Percentiles rank a stretch among this genome's conserved stretches.
phyloP scores from a whole-genome alignment of 768 basidiomycete species.

The Amanita jacksonii region DNA sequence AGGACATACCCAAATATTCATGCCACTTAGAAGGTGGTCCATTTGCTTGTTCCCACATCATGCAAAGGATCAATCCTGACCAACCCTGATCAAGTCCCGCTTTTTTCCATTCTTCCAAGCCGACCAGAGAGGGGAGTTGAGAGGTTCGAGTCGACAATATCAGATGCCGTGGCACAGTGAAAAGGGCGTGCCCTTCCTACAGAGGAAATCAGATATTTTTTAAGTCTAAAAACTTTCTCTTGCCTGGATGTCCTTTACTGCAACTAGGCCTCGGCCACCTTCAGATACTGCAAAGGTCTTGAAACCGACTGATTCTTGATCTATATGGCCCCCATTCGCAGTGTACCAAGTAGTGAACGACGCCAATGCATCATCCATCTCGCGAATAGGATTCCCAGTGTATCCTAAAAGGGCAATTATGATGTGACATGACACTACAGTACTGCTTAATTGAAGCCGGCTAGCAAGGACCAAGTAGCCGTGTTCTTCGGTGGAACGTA shows the following conservation, averaged over 20 bases:
- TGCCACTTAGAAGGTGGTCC: slow-evolving; percentile 57
- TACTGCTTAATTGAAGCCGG: too few species aligned
- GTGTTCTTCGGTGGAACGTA: too few species aligned
- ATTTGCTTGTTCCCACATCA: slow-evolving; percentile 89
- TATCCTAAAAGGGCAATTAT: not conserved
- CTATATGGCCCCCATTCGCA: slow-evolving; percentile 38
- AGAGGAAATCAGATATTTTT: not conserved
- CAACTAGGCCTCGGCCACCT: slow-evolving; percentile 67
- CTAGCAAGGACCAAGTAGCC: too few species aligned
- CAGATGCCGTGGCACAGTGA: slow-evolving; percentile 70
- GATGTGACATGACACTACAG: too few species aligned
- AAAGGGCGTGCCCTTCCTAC: slow-evolving; percentile 69
- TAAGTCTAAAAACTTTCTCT: slow-evolving; percentile 7
- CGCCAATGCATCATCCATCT: not conserved
- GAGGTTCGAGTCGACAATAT: slow-evolving; percentile 78
- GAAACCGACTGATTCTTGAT: slow-evolving; percentile 36
- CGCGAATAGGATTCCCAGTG: not conserved
- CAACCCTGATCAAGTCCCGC: slow-evolving; percentile 61
- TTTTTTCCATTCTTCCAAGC: slow-evolving; percentile 53
- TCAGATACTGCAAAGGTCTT: slow-evolving; percentile 35
- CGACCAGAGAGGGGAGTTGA: slow-evolving; percentile 48
- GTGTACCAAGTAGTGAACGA: slow-evolving; percentile 53
- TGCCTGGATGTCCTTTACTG: slow-evolving; percentile 66
- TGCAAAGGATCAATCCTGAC: slow-evolving; percentile 81
- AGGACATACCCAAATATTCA: slow-evolving; percentile 51